Percentiles rank a stretch among this genome's conserved stretches.
phyloP scores from a whole-genome alignment of 2,329 filamentous ascomycete species.

The Cytospora schulzeri region DNA sequence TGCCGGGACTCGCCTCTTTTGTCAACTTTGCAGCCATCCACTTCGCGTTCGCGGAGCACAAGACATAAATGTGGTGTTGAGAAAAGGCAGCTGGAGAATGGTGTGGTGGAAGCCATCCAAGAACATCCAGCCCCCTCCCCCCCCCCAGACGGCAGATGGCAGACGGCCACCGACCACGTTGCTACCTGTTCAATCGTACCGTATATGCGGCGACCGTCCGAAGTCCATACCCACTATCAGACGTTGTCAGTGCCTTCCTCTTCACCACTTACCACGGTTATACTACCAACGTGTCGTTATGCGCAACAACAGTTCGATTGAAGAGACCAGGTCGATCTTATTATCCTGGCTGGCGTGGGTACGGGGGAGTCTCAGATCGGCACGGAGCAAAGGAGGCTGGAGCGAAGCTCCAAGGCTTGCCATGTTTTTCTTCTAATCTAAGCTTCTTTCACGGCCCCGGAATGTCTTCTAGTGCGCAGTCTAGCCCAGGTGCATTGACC shows the following conservation, averaged over 20 bases:
- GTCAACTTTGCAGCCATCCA: conserved; percentile 11
- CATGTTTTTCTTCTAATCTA: conserved; percentile 8
- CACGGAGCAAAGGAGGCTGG: conserved; percentile 41
- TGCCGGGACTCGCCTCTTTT: conserved; percentile 23
- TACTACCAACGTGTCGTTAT: conserved; percentile 10
- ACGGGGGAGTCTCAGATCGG: conserved; percentile 42
- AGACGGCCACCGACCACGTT: background rate
- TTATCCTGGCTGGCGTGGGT: conserved; percentile 24
- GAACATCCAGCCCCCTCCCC: background rate
- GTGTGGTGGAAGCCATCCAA: background rate
- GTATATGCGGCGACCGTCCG: background rate
- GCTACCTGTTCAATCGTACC: background rate
- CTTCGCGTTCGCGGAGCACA: conserved; percentile 15
- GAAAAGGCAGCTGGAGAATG: conserved; percentile 1
- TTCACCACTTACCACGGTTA: background rate
- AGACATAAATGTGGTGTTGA: conserved; percentile 12
- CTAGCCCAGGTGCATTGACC: conserved; percentile 15
- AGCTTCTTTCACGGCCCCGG: conserved; percentile 23
- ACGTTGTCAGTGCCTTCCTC: background rate
- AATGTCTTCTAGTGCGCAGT: conserved; percentile 9
- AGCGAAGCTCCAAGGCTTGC: conserved; percentile 16
- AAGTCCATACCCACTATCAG: background rate
- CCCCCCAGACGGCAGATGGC: background rate
- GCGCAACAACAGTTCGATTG: conserved; percentile 6
- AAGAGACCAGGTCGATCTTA: background rate